Evolutionary conservation across 2,329 filamentous ascomycete genomes (phyloP).

Genomic region (Aspergillus pseudoviridinutans): DNA sequence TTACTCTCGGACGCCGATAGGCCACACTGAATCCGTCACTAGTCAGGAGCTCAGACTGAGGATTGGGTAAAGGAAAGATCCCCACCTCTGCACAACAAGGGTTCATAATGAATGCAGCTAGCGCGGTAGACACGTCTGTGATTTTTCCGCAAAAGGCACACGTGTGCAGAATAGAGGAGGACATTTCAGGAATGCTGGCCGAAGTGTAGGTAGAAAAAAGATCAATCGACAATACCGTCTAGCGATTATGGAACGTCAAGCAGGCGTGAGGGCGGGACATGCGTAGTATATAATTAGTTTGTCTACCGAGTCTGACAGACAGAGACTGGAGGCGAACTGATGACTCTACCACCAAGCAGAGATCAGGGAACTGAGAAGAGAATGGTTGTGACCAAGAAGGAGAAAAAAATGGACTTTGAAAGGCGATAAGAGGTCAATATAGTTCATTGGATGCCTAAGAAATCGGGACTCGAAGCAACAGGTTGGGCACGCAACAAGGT

Average conservation of each 20-base stretch:
- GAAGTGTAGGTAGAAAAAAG: not conserved
- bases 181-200: conserved; percentile 21
- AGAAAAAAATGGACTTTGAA: not conserved
- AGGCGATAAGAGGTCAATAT: not conserved
- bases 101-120: conserved; percentile 36
- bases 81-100: conserved; percentile 41
- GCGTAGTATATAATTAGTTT: not conserved
- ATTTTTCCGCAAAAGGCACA: conserved; percentile 38
- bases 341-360: not conserved
- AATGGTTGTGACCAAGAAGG: not conserved
- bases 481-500: conserved; percentile 13
- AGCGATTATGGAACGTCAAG: not conserved
- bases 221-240: not conserved
- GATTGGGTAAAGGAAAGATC: conserved; percentile 13
- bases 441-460: conserved; percentile 12
- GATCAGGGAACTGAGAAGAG: not conserved
- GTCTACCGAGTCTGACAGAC: not conserved
- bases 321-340: too few relatives aligned
- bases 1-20: conserved; percentile 41
- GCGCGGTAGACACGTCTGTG: conserved; percentile 32
- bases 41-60: conserved; percentile 20
- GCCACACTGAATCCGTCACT: conserved; percentile 33
- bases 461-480: not conserved
- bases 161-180: conserved; percentile 35
- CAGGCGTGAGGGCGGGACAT: not conserved